Percentiles rank a stretch among this genome's conserved stretches.
Conservation (phyloP, 768 basidiomycete species). For the Gloeopeniophorella convolvens region DNA sequence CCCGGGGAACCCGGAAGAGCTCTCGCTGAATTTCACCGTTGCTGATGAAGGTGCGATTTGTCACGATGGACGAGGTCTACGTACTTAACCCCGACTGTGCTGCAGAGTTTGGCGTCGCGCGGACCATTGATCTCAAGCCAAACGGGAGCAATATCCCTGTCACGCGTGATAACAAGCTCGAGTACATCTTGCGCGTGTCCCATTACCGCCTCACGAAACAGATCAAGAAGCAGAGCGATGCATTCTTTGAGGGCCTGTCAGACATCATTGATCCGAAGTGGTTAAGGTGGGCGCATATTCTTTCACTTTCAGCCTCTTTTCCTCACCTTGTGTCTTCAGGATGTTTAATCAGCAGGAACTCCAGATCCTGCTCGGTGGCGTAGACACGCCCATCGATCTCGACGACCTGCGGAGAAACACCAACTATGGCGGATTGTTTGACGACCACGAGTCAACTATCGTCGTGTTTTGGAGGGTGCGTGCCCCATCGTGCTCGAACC, state of each 20-base stretch:
- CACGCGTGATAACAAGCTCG: constrained; percentile 81
- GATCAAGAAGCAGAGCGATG: constrained; percentile 76
- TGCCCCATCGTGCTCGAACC: not conserved
- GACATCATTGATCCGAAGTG: constrained; percentile 91
- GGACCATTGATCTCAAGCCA: constrained; percentile 70
- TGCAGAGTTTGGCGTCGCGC: constrained; percentile 75
- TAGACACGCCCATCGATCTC: constrained; percentile 77
- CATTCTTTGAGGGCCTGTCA: constrained; percentile 87
- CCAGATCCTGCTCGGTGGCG: constrained; percentile 85
- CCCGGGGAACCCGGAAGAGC: constrained; percentile 75
- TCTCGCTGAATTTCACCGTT: constrained; percentile 86
- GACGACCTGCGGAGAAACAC: constrained; percentile 75
- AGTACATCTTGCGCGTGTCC: constrained; percentile 85
- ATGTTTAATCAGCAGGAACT: constrained; percentile 99
- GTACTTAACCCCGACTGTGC: constrained; percentile 3
- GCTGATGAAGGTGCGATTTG: constrained; percentile 65
- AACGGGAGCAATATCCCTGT: constrained; percentile 79
- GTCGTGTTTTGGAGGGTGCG: constrained; percentile 77
- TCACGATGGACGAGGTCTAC: not conserved
- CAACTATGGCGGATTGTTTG: constrained; percentile 75
- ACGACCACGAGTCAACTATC: constrained; percentile 65
- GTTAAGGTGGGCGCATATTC: constrained; percentile 46
- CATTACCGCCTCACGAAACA: constrained; percentile 86
- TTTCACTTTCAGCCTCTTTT: not conserved
- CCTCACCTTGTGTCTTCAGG: constrained; percentile 31